phyloP scores from a whole-genome alignment of 2,329 filamentous ascomycete species.

The Chrysosporium queenslandicum region DNA sequence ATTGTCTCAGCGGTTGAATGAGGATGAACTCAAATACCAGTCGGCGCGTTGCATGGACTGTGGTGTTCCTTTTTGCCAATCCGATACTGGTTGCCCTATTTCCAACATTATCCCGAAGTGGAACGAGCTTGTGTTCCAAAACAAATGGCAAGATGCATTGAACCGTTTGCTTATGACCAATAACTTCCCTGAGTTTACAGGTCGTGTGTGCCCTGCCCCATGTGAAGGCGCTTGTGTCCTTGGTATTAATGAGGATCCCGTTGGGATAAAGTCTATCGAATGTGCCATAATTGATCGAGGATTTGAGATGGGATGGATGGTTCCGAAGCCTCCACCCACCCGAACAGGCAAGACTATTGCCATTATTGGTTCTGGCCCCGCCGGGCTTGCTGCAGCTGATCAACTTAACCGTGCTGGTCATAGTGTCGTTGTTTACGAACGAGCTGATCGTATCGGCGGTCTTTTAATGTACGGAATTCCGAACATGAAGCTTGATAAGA shows the following conservation, averaged over 20 bases:
- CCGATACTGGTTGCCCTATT: conserved; percentile 89
- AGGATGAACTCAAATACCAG: conserved; percentile 95
- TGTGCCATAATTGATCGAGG: conserved; percentile 96
- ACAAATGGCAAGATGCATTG: conserved; percentile 82
- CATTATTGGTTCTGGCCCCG: conserved; percentile 82
- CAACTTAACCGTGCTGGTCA: conserved; percentile 92
- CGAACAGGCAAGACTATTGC: conserved; percentile 83
- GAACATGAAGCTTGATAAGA: conserved; percentile 99
- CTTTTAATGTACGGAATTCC: conserved; percentile 97
- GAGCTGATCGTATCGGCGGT: conserved; percentile 79
- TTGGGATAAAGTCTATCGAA: conserved; percentile 97
- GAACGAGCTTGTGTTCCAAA: conserved; percentile 70
- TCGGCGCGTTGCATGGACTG: conserved; percentile 97
- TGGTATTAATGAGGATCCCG: conserved; percentile 92
- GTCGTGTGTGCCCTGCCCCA: conserved; percentile 90
- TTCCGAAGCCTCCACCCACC: conserved; percentile 64
- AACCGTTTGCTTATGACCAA: conserved; percentile 92
- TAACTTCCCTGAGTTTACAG: conserved; percentile 97
- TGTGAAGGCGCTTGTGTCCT: conserved; percentile 94
- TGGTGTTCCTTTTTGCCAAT: conserved; percentile 96
- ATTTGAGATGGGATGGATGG: conserved; percentile 98
- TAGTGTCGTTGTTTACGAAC: conserved; percentile 81
- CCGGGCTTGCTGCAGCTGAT: conserved; percentile 81
- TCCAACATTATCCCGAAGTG: conserved; percentile 97
- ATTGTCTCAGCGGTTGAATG: conserved; percentile 73